Conservation (phyloP, 140 eudicot genomes). For the Flaveria floridana region DNA sequence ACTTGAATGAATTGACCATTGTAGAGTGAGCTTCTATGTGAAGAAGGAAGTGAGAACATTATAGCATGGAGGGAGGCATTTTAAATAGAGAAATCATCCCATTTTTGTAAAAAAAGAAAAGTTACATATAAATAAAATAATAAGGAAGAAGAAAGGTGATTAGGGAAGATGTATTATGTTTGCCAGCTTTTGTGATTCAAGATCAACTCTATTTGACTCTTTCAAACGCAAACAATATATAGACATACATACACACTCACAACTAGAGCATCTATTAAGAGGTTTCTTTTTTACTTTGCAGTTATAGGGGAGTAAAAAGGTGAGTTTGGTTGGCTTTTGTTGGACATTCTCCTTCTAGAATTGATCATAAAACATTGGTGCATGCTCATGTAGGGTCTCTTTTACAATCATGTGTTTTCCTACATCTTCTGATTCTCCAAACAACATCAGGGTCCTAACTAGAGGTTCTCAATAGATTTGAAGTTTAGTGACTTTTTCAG, state of each 20-base stretch:
- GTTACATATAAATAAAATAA: not conserved
- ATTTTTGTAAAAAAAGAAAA: not conserved
- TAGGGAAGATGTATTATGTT: constrained; percentile 31
- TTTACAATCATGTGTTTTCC: constrained; percentile 33
- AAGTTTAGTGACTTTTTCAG: not conserved
- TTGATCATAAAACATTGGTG: constrained; percentile 30
- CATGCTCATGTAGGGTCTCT: constrained; percentile 52
- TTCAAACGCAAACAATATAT: not conserved
- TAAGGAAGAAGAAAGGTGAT: not conserved
- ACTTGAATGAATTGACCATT: constrained; percentile 39
- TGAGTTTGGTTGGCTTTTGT: not conserved
- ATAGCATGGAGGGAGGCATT: constrained; percentile 38
- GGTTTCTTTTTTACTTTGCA: constrained; percentile 22
- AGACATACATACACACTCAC: not conserved
- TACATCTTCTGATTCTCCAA: constrained; percentile 15
- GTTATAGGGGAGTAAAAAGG: constrained; percentile 27
- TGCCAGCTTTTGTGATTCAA: constrained; percentile 53
- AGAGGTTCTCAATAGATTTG: not conserved
- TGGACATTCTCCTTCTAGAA: too few relatives aligned
- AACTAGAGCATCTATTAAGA: not conserved
- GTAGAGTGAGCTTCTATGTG: constrained; percentile 10
- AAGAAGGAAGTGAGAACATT: constrained; percentile 23
- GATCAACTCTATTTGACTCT: constrained; percentile 34
- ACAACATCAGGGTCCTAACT: constrained; percentile 25
- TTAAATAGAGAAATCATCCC: constrained; percentile 16